Percentiles rank a stretch among this genome's conserved stretches.
Evolutionary conservation across 169 alveolate species (phyloP).

Genomic region (Amoebophrya sp.): DNA sequence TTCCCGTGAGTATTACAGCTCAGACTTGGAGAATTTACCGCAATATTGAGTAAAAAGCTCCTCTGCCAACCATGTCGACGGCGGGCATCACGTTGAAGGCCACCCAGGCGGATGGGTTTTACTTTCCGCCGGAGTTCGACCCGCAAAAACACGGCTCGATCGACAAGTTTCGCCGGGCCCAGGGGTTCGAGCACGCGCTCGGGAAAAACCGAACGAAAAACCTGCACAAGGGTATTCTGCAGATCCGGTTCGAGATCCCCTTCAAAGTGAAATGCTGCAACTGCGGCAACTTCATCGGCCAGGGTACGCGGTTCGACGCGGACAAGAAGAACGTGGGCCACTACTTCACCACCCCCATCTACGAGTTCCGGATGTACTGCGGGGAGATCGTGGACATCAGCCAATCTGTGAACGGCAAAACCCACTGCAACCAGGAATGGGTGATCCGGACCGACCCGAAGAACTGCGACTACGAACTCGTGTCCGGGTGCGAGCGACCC

Average conservation of each 20-base stretch:
- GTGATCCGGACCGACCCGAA: conserved; percentile 30
- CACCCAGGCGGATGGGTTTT: conserved; percentile 33
- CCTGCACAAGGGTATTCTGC: conserved; percentile 1
- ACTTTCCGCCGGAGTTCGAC: conserved; percentile 32
- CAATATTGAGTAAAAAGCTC: not conserved
- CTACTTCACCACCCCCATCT: conserved; percentile 26
- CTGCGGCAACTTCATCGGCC: not conserved
- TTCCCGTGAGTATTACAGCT: too few species aligned
- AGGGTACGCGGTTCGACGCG: conserved; percentile 30
- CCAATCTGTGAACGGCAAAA: not conserved
- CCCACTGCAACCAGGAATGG: not conserved
- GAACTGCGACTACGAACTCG: conserved; percentile 24
- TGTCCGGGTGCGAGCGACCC: not conserved
- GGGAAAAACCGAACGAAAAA: not conserved
- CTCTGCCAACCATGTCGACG: not conserved
- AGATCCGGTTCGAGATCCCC: conserved; percentile 31
- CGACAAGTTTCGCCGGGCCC: not conserved
- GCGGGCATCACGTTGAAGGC: conserved; percentile 25
- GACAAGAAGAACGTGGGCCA: conserved; percentile 20
- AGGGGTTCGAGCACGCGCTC: not conserved
- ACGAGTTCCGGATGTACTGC: conserved; percentile 15
- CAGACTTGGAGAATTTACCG: too few species aligned
- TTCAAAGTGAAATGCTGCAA: conserved; percentile 17
- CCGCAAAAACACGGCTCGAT: not conserved
- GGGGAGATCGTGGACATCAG: not conserved